Base-by-base conservation (phyloP, 805 yeast species). In the Monosporozyma aerobia region DNA sequence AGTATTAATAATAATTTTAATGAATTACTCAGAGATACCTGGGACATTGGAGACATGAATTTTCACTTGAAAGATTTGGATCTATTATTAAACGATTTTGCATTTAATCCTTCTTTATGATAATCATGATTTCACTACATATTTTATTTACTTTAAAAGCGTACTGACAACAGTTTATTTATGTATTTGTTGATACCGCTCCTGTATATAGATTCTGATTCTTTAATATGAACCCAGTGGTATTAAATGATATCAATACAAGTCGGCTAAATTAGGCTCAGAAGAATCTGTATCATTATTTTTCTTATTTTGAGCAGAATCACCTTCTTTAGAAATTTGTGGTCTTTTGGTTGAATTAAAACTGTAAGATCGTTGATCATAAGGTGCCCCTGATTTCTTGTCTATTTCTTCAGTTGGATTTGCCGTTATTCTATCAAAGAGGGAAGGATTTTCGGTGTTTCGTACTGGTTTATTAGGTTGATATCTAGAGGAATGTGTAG, bases 11-110 rank as follows among this genome's bases (percentile, higher is more conserved):
- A 39, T 23, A 27, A 11, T 6, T 30, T 27, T 5, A 47, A 33
- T 47, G 32, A 23, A 25, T 37, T 37, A 7, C 4, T 48, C 14
- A 33, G 69, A 53, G 75, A 70, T 25, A 63, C 66, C 11, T 68
- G 69, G 62, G 76, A 72, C 52, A 73, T 71, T 48, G 72, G 76
- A 76, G 69, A 70, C 13, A 69, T 69, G 19, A 76, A 73, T 43
- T 64, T 70, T 61, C 68, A 73, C 2, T 73, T 76, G 89, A 85
- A 83, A 62, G 95, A 89, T 63, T 90, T 89, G 33, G 95, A 87
- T 57, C 75, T 87, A 48, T 86, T 89, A 53, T 87, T 89, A 95
- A 87, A 86, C 63, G 95, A 88, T 62, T 88, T 88, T 69, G 97
- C 96, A 5, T 89, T 89, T 72, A 87, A 86, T 58, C 82, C 88